phyloP scores from a whole-genome alignment of 2,329 filamentous ascomycete species.

The Colletotrichum gigasporum region DNA sequence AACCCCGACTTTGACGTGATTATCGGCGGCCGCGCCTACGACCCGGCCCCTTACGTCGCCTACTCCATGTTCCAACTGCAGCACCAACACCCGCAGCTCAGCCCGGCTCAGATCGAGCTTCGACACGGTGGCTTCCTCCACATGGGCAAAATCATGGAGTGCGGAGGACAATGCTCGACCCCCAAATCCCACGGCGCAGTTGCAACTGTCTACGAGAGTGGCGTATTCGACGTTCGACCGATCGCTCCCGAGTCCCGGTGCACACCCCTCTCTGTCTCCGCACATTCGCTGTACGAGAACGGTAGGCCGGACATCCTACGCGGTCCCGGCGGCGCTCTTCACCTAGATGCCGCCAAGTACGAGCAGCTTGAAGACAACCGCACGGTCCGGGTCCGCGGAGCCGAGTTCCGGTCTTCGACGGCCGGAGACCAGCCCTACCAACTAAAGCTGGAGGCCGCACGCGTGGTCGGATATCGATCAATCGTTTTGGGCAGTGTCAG shows the following conservation, averaged over 20 bases:
- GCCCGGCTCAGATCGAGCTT: conserved; percentile 25
- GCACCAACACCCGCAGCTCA: background rate
- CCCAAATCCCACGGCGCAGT: conserved; percentile 56
- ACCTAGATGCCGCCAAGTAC: conserved; percentile 51
- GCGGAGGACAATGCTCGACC: conserved; percentile 55
- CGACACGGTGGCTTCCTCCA: conserved; percentile 51
- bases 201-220: conserved; percentile 49
- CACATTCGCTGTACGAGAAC: conserved; percentile 66
- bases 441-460: conserved; percentile 59
- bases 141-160: conserved; percentile 67
- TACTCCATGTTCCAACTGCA: conserved; percentile 37
- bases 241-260: conserved; percentile 49
- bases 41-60: conserved; percentile 50
- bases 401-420: conserved; percentile 42
- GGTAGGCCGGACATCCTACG: conserved; percentile 57
- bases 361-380: conserved; percentile 49
- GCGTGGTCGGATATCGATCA: conserved; percentile 51
- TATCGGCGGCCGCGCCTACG: conserved; percentile 55
- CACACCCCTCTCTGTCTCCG: conserved; percentile 58
- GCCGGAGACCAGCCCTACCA: conserved; percentile 43
- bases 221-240: conserved; percentile 58
- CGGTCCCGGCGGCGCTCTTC: conserved; percentile 59
- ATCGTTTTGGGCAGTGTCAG: conserved; percentile 52
- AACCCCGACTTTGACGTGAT: conserved; percentile 56
- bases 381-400: conserved; percentile 49